Conservation (phyloP, 2,329 filamentous ascomycete genomes). For the Alternaria burnsii region DNA sequence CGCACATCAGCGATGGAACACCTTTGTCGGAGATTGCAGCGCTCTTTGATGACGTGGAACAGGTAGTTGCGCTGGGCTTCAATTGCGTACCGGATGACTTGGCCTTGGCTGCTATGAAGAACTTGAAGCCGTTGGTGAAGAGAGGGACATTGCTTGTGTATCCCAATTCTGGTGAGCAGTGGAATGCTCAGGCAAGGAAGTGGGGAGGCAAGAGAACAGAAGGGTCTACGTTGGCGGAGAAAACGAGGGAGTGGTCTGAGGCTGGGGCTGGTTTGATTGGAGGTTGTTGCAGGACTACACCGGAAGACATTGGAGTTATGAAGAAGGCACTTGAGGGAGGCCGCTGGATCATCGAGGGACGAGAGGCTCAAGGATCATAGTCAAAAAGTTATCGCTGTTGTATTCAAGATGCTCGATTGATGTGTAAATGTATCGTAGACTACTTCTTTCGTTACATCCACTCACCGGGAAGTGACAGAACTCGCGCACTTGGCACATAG, state of each 20-base stretch:
- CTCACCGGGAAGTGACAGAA: neutral
- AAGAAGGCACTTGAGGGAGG: slow-evolving; percentile 25
- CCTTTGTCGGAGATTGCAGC: slow-evolving; percentile 42
- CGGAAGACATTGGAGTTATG: slow-evolving; percentile 52
- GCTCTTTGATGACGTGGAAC: slow-evolving; percentile 37
- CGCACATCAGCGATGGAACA: slow-evolving; percentile 55
- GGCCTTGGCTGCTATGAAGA: slow-evolving; percentile 45
- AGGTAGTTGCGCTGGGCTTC: slow-evolving; percentile 55
- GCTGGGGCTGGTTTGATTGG: slow-evolving; percentile 56
- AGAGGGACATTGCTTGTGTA: slow-evolving; percentile 51
- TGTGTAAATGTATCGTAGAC: neutral
- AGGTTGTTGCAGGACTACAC: slow-evolving; percentile 58
- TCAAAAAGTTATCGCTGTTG: neutral
- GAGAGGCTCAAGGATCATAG: neutral
- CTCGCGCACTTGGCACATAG: neutral
- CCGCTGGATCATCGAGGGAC: neutral
- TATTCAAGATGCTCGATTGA: neutral
- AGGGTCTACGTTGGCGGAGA: slow-evolving; percentile 34
- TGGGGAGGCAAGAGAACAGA: slow-evolving; percentile 44
- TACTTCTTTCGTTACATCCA: neutral
- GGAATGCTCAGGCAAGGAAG: slow-evolving; percentile 53
- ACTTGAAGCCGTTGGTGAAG: slow-evolving; percentile 40
- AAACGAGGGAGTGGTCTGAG: slow-evolving; percentile 44
- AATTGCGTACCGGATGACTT: slow-evolving; percentile 55
- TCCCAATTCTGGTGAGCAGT: slow-evolving; percentile 59